Evolutionary conservation across 2,329 filamentous ascomycete species (phyloP).

Genomic region (Trichoderma arundinaceum): DNA sequence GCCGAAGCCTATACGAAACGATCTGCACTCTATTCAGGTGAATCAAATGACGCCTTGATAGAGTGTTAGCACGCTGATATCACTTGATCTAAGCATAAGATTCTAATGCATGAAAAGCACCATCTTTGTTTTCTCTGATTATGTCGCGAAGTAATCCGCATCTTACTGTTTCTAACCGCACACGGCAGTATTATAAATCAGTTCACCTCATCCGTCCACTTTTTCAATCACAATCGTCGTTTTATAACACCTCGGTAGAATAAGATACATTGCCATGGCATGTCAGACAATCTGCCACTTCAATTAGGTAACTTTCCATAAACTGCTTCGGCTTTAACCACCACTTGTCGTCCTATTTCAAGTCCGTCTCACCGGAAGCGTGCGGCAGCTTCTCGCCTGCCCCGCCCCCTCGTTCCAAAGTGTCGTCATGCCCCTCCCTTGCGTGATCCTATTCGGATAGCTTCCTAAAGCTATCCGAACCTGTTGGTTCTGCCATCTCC

Average conservation of each 20-base stretch:
- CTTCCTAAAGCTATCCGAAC: constrained; percentile 4
- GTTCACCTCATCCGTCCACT: background rate
- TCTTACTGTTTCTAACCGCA: no score
- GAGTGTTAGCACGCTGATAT: no score
- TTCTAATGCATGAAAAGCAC: no score
- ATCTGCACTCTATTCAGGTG: no score
- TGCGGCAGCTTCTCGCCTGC: background rate
- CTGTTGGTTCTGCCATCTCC: background rate
- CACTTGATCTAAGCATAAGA: no score
- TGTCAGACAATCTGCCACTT: background rate
- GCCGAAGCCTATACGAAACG: no score
- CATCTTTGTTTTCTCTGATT: background rate
- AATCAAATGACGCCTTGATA: no score
- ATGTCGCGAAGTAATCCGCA: no score
- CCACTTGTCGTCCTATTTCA: no score
- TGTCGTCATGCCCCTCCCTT: constrained; percentile 22
- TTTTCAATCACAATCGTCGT: background rate
- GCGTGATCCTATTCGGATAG: constrained; percentile 16
- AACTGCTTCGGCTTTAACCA: background rate
- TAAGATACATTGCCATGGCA: background rate
- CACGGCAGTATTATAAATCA: background rate
- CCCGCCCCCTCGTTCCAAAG: constrained; percentile 6
- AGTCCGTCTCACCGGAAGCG: no score
- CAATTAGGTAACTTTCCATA: background rate
- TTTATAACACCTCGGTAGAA: background rate